Base-by-base conservation (phyloP, 192 early-diverging fungal genomes). In the Thamnidium elegans region DNA sequence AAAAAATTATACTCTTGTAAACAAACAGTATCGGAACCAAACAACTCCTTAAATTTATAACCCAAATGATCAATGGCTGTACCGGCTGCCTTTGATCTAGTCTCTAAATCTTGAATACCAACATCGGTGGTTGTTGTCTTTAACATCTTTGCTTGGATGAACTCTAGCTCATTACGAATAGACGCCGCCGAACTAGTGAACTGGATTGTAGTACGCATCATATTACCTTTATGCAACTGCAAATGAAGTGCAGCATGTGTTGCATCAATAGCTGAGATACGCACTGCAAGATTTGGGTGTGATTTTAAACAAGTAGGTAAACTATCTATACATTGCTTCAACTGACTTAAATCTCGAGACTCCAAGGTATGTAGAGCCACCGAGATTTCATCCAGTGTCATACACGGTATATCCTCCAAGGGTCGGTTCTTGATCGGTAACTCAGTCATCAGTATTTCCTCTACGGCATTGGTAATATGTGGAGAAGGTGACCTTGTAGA, bases 91-190 rank as follows among this genome's bases (percentile, higher is more conserved):
- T 53, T 19, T 11, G 58, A 48, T 13, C 74, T 58, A 15, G 60
- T 15, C 26, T 75, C 74, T 8, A 75, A 20, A 13, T 75, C 65
- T 23, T 70, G 65, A 20, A 75, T 75, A 8, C 69, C 74, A 19
- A 36, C 63, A 30, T 75, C 65, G 8, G 74, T 75, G 0, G 68
- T 75, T 1, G 69, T 75, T n/a, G 74, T 67, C 52, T 75, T 75
- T 30, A 75, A 44, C 74, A 75, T 75, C 19, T 75, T 66, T 30
- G 67, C 65, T 32, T 75, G 74, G 11, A 75, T 71, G 4, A 66
- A 70, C 34, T 75, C 74, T 0, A 75, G 51, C 20, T 67, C 67
- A 14, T 66, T 67, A 17, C 62, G 45, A 36, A 70, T 70, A 13
- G 44, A 54, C 1, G 59, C n/a, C 0, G 21, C 42, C 1, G 21